Conservation (phyloP, 2,329 filamentous ascomycete species). For the Aspergillus oerlinghausenensis region DNA sequence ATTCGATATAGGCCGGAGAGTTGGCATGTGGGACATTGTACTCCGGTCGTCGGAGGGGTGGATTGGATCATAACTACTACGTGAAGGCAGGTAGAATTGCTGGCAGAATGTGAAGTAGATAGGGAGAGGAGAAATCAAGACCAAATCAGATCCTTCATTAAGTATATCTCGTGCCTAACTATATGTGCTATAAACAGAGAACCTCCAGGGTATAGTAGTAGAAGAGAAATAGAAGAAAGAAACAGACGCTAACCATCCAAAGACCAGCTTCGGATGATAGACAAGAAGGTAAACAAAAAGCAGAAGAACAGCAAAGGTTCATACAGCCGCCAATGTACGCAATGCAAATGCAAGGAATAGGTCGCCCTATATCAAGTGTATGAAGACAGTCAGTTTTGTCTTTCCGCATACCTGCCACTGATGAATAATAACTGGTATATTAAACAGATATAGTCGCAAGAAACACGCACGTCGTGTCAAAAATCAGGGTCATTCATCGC, state of each 20-base stretch:
- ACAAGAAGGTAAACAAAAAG: slow-evolving; percentile 2
- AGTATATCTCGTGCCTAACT: neutral
- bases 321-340: slow-evolving; percentile 12
- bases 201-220: neutral
- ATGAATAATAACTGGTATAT: neutral
- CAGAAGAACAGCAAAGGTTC: slow-evolving; percentile 10
- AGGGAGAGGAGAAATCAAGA: neutral
- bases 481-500: neutral
- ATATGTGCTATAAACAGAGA: neutral
- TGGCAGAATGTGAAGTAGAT: neutral
- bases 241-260: slow-evolving; percentile 7
- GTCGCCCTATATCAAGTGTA: slow-evolving; percentile 1
- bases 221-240: neutral
- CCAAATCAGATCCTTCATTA: neutral
- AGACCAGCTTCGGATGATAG: slow-evolving; percentile 7
- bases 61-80: neutral
- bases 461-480: neutral
- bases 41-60: neutral
- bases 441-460: neutral
- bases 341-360: neutral
- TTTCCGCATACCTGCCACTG: neutral
- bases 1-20: neutral
- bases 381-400: slow-evolving; percentile 1
- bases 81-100: neutral
- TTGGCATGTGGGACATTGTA: neutral